Conservation (phyloP, 352 stramenopile species). For the Phytophthora tubulina region DNA sequence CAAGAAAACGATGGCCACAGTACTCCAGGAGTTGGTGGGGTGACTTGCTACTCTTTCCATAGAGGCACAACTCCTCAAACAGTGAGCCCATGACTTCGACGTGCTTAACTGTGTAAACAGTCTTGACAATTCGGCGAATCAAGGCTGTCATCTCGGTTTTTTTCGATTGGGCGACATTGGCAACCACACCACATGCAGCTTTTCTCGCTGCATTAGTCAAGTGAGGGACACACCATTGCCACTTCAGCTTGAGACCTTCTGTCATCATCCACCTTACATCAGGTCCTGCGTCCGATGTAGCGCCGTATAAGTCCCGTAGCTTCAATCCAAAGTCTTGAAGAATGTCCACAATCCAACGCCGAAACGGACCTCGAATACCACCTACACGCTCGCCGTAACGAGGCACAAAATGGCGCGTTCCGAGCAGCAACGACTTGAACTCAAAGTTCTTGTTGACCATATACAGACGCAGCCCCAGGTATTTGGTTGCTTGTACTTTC, state of each 20-base stretch:
- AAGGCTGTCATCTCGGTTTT: slow-evolving; percentile 15
- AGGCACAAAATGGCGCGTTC: slow-evolving; percentile 19
- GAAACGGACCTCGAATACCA: slow-evolving; percentile 7
- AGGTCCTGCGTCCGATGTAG: slow-evolving; percentile 1
- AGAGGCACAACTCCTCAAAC: slow-evolving; percentile 15
- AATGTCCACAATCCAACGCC: slow-evolving; percentile 16
- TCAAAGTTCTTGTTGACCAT: slow-evolving; percentile 10
- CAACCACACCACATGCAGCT: slow-evolving; percentile 11
- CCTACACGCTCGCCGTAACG: slow-evolving; percentile 15
- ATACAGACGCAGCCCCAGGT: slow-evolving; percentile 15
- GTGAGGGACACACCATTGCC: slow-evolving; percentile 9
- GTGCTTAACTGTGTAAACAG: slow-evolving; percentile 9
- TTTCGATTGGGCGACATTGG: slow-evolving; percentile 4
- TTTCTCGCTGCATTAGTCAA: slow-evolving; percentile 21
- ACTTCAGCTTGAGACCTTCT: not conserved
- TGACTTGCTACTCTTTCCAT: slow-evolving; percentile 11
- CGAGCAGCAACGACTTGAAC: slow-evolving; percentile 18
- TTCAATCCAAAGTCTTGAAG: slow-evolving; percentile 13
- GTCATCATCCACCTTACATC: slow-evolving; percentile 25
- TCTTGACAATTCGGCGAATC: slow-evolving; percentile 21
- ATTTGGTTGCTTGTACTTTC: slow-evolving; percentile 8
- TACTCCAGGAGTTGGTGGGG: slow-evolving; percentile 10
- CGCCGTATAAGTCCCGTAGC: slow-evolving; percentile 11
- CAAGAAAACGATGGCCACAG: slow-evolving; percentile 12
- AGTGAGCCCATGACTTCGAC: slow-evolving; percentile 13